phyloP scores from a whole-genome alignment of 306 rosid genomes.

The Trifolium repens region DNA sequence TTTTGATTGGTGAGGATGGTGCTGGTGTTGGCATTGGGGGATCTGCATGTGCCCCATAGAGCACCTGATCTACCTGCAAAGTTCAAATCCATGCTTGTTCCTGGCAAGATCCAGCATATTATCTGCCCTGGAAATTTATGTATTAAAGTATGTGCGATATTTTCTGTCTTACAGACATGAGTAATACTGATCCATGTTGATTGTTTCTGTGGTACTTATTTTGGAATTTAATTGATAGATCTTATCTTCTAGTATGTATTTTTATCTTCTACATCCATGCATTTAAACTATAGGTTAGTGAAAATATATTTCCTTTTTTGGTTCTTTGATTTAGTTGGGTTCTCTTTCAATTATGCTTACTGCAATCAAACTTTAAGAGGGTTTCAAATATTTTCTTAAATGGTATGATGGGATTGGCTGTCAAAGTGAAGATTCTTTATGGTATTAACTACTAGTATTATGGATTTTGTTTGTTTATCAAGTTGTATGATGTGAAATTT shows the following conservation, averaged over 20 bases:
- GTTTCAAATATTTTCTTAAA: slow-evolving; percentile 11
- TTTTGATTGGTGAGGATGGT: slow-evolving; percentile 76
- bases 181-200: neutral
- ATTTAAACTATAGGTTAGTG: neutral
- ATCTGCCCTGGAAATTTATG: slow-evolving; percentile 95
- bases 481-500: slow-evolving; percentile 15
- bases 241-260: slow-evolving; percentile 3
- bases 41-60: slow-evolving; percentile 94
- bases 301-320: neutral
- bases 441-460: neutral
- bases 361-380: neutral
- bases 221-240: slow-evolving; percentile 8
- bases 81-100: slow-evolving; percentile 99
- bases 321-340: slow-evolving; percentile 9
- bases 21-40: slow-evolving; percentile 96
- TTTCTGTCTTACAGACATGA: slow-evolving; percentile 6
- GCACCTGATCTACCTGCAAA: slow-evolving; percentile 96
- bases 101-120: slow-evolving; percentile 97
- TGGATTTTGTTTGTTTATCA: slow-evolving; percentile 12
- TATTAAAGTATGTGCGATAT: slow-evolving; percentile 61
- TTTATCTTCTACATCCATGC: neutral
- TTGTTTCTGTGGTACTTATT: neutral
- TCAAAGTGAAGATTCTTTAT: neutral
- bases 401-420: neutral
- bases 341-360: neutral